A percentile compares a stretch with the other conserved stretches of the same genome.
Evolutionary conservation across 805 yeast species (phyloP).

Genomic region (Candida andamanensis): DNA sequence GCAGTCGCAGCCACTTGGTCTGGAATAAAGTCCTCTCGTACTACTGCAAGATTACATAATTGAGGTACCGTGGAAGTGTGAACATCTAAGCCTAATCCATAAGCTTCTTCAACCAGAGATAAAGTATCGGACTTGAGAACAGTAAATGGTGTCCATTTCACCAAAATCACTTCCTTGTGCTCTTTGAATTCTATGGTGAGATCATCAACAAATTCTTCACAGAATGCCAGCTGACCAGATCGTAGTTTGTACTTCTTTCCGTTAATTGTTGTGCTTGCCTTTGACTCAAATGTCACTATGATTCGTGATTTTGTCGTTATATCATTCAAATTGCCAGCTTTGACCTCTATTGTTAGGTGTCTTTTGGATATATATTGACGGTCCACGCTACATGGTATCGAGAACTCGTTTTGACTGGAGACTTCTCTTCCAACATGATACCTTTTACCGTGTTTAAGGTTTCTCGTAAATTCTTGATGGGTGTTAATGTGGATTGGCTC

Average conservation of each 20-base stretch:
- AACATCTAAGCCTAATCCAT: slow-evolving; percentile 4
- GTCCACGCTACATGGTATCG: slow-evolving; percentile 3
- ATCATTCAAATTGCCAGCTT: slow-evolving; percentile 1
- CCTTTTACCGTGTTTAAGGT: slow-evolving; percentile 2
- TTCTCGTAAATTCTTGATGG: slow-evolving; percentile 1
- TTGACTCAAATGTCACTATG: slow-evolving; percentile 5
- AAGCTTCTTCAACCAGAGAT: slow-evolving; percentile 1
- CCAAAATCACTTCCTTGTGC: slow-evolving; percentile 2
- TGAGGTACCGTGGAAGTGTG: slow-evolving; percentile 1
- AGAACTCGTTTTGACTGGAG: slow-evolving; percentile 2
- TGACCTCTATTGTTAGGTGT: slow-evolving; percentile 8
- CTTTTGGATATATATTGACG: slow-evolving; percentile 9
- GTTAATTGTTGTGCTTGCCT: slow-evolving; percentile 9
- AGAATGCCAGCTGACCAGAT: slow-evolving; percentile 2
- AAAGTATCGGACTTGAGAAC: background rate
- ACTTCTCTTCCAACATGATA: slow-evolving; percentile 5
- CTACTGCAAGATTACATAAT: slow-evolving; percentile 2
- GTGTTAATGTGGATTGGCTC: too few relatives aligned
- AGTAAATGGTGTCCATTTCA: slow-evolving; percentile 9
- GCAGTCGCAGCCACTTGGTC: slow-evolving; percentile 4
- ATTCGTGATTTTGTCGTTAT: slow-evolving; percentile 4
- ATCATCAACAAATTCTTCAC: slow-evolving; percentile 4
- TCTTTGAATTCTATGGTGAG: slow-evolving; percentile 8
- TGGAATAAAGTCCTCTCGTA: background rate
- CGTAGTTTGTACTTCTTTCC: slow-evolving; percentile 8